Percentiles rank a stretch among this genome's conserved stretches.
These are phyloP conservation scores for Rhodotorula paludigena DNA, from an alignment of 768 basidiomycete genomes.

Conservation along the genomic window DNA sequence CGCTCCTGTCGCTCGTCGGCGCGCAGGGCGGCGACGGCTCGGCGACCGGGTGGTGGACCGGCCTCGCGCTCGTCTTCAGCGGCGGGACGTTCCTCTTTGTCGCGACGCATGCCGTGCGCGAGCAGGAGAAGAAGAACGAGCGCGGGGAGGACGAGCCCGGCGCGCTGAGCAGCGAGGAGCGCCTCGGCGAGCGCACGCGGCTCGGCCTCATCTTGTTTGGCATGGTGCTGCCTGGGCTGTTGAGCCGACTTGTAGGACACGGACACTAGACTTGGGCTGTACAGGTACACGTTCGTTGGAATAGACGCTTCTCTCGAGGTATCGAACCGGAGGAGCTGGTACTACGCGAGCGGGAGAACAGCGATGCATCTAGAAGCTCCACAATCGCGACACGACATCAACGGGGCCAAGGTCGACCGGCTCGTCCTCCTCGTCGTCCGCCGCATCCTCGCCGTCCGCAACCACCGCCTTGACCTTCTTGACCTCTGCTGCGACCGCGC, in stretches of 20 bases:
- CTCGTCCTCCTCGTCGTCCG: constrained; percentile 28
- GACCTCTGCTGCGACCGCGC: not conserved
- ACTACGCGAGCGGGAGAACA: too few relatives aligned
- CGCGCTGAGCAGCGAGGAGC: too few relatives aligned
- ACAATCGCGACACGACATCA: constrained; percentile 32
- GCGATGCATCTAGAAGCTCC: constrained; percentile 27
- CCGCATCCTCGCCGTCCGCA: constrained; percentile 14
- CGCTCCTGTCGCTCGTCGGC: constrained; percentile 54
- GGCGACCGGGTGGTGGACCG: constrained; percentile 56
- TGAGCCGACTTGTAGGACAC: too few relatives aligned
- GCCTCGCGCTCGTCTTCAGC: constrained; percentile 73
- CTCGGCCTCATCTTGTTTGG: too few relatives aligned
- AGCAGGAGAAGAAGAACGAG: constrained; percentile 10
- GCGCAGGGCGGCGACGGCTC: constrained; percentile 44
- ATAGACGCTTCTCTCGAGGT: too few relatives aligned
- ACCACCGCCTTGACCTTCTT: too few relatives aligned
- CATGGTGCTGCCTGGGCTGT: too few relatives aligned
- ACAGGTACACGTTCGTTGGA: too few relatives aligned
- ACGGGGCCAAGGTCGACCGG: constrained; percentile 38
- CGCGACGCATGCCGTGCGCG: constrained; percentile 58
- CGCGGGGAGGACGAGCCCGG: not conserved
- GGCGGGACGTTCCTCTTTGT: constrained; percentile 94
- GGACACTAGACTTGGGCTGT: too few relatives aligned
- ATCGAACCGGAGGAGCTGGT: too few relatives aligned
- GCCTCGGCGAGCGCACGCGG: too few relatives aligned